Evolutionary conservation across 331 rosid genomes (phyloP).

Genomic region (Malus hybrid): DNA sequence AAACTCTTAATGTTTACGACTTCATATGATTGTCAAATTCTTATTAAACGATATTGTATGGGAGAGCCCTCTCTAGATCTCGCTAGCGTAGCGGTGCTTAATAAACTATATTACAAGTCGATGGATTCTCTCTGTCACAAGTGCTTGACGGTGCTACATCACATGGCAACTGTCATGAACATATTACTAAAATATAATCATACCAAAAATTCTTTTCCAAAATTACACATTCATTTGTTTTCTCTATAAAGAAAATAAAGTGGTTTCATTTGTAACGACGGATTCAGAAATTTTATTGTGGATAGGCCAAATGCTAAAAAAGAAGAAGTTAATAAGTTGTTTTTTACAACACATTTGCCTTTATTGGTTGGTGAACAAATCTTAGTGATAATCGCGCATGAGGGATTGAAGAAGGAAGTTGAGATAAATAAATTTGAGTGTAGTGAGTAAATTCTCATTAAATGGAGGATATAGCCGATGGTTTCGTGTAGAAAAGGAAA

Average conservation of each 20-base stretch:
- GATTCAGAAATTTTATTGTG: neutral
- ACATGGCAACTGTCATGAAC: constrained; percentile 3
- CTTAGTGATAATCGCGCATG: fast-evolving
- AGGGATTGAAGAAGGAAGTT: neutral
- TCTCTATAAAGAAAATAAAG: neutral
- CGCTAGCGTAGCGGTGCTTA: neutral
- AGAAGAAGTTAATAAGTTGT: neutral
- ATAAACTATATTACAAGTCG: neutral
- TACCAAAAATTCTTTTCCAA: neutral
- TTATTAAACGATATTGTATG: neutral
- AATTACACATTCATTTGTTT: neutral
- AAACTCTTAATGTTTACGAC: neutral
- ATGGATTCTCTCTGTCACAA: neutral
- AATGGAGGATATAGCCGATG: too few species aligned
- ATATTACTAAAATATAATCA: too few species aligned
- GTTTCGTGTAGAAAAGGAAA: too few species aligned
- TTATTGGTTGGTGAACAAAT: too few species aligned
- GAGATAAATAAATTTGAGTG: too few species aligned
- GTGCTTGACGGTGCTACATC: constrained; percentile 5
- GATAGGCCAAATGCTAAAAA: too few species aligned
- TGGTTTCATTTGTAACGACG: neutral
- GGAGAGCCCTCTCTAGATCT: neutral
- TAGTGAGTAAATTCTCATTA: too few species aligned
- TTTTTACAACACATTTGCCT: neutral
- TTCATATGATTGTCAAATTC: neutral